phyloP scores from a whole-genome alignment of 331 rosid species.

The Quercus phellos region DNA sequence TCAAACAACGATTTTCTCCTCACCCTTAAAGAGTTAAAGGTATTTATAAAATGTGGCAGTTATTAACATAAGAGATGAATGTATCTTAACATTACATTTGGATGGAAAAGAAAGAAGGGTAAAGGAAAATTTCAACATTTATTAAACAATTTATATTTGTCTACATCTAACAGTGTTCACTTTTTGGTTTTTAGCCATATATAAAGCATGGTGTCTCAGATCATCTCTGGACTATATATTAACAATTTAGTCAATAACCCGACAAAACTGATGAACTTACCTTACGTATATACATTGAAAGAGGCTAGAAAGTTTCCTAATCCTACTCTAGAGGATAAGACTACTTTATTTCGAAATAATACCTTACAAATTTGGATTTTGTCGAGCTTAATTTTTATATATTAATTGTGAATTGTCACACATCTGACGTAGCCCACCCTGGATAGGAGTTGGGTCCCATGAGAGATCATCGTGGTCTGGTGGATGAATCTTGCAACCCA shows the following conservation, averaged over 20 bases:
- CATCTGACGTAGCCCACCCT: background rate
- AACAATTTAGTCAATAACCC: background rate
- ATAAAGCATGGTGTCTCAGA: too few relatives aligned
- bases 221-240: background rate
- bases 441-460: background rate
- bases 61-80: too few relatives aligned
- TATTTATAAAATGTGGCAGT: too few relatives aligned
- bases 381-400: background rate
- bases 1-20: too few relatives aligned
- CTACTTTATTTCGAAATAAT: background rate
- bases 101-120: too few relatives aligned
- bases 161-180: too few relatives aligned
- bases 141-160: too few relatives aligned
- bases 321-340: background rate
- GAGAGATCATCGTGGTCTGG: background rate
- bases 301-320: background rate
- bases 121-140: too few relatives aligned
- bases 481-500: background rate
- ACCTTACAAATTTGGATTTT: background rate
- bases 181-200: too few relatives aligned
- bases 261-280: background rate
- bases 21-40: too few relatives aligned
- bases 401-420: background rate
- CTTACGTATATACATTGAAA: constrained; percentile 7
- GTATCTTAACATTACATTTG: too few relatives aligned